Conservation (phyloP, 305 asterid genomes). For the Salvia sclarea region DNA sequence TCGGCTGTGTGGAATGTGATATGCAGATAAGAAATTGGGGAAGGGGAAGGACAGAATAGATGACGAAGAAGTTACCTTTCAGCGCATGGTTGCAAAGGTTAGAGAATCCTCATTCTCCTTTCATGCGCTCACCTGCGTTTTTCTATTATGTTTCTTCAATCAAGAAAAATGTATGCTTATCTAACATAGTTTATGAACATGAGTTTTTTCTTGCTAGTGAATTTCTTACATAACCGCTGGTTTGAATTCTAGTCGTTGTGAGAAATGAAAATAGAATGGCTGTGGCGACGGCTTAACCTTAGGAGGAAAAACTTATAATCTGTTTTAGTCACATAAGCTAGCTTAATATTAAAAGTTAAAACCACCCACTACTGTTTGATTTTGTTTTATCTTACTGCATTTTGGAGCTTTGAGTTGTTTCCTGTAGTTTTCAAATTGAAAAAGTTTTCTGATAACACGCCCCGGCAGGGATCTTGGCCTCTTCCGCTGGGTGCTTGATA, state of each 20-base stretch:
- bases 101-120: slow-evolving; percentile 58
- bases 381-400: slow-evolving; percentile 12
- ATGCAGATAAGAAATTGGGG: slow-evolving; percentile 76
- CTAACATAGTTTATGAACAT: neutral
- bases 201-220: neutral
- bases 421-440: slow-evolving; percentile 28
- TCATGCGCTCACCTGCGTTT: neutral
- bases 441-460: slow-evolving; percentile 82
- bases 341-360: neutral
- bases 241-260: neutral
- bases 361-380: slow-evolving; percentile 1
- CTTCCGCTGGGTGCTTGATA: slow-evolving; percentile 59
- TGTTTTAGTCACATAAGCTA: neutral
- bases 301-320: neutral
- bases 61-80: slow-evolving; percentile 89
- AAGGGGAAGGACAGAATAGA: slow-evolving; percentile 87
- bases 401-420: slow-evolving; percentile 21
- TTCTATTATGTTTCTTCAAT: neutral
- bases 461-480: slow-evolving; percentile 97
- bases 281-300: neutral
- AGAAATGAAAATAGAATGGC: neutral
- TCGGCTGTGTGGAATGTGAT: neutral
- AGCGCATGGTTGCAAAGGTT: slow-evolving; percentile 99
- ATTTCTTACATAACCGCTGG: neutral
- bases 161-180: neutral